Conservation (phyloP, 805 yeast genomes). For the Sungouiozyma intestinalis region DNA sequence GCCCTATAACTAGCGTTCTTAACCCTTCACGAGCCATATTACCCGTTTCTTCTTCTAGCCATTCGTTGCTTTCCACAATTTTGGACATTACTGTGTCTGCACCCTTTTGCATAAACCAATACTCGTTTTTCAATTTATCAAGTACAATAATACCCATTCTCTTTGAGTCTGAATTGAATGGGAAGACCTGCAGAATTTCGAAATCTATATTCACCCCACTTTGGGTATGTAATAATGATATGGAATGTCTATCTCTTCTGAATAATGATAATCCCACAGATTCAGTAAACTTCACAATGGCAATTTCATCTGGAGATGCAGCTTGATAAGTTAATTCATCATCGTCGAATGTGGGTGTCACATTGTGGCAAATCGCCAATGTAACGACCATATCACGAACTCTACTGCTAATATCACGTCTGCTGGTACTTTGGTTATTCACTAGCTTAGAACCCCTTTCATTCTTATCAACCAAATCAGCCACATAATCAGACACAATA, state of each 20-base stretch:
- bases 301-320: slow-evolving; percentile 97
- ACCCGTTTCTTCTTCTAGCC: slow-evolving; percentile 96
- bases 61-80: slow-evolving; percentile 78
- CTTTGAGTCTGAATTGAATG: slow-evolving; percentile 91
- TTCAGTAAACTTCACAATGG: slow-evolving; percentile 88
- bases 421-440: slow-evolving; percentile 23
- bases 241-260: slow-evolving; percentile 70
- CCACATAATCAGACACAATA: slow-evolving; percentile 63
- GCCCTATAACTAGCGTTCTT: slow-evolving; percentile 88
- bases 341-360: slow-evolving; percentile 83
- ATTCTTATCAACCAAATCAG: slow-evolving; percentile 16
- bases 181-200: slow-evolving; percentile 75
- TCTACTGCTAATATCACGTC: slow-evolving; percentile 62
- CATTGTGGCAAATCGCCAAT: slow-evolving; percentile 92
- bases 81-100: slow-evolving; percentile 90
- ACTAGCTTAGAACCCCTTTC: slow-evolving; percentile 5
- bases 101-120: slow-evolving; percentile 86
- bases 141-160: slow-evolving; percentile 87
- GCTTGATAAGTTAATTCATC: slow-evolving; percentile 82
- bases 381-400: slow-evolving; percentile 76
- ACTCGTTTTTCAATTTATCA: slow-evolving; percentile 52
- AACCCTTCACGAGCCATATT: slow-evolving; percentile 98
- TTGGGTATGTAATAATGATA: slow-evolving; percentile 55
- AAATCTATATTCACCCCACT: slow-evolving; percentile 43
- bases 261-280: slow-evolving; percentile 70